A percentile compares a stretch with the other conserved stretches of the same genome.
phyloP scores from a whole-genome alignment of 768 basidiomycete species.

The Mycena galericulata region DNA sequence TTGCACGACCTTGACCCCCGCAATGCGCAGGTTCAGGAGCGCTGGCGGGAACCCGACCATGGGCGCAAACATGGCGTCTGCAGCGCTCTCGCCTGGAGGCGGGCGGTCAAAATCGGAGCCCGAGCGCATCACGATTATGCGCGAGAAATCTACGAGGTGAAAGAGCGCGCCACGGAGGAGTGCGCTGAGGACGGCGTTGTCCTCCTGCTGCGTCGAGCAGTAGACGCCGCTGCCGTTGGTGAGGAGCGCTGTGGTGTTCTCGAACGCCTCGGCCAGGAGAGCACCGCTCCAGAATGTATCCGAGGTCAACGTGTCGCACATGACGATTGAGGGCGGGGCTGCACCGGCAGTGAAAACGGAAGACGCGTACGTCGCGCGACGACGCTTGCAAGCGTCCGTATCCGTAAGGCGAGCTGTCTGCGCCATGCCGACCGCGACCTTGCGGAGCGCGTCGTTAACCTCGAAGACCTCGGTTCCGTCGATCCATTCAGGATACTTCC shows the following conservation, averaged over 20 bases:
- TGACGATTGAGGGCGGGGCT: constrained; percentile 41
- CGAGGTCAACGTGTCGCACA: constrained; percentile 45
- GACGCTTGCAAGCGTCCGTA: constrained; percentile 22
- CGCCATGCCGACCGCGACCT: constrained; percentile 40
- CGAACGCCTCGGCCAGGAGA: constrained; percentile 49
- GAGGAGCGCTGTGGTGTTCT: constrained; percentile 38
- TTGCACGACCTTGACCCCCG: constrained; percentile 52
- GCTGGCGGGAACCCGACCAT: constrained; percentile 49
- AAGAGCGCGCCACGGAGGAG: constrained; percentile 49
- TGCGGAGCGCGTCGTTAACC: constrained; percentile 51
- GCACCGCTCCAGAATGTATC: constrained; percentile 48
- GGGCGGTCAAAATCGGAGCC: constrained; percentile 48
- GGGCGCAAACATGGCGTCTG: constrained; percentile 46
- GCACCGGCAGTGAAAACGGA: constrained; percentile 44
- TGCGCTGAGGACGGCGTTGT: constrained; percentile 54
- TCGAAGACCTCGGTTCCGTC: constrained; percentile 51
- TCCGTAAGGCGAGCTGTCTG: constrained; percentile 36
- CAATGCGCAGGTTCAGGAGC: constrained; percentile 50
- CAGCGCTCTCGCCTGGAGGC: constrained; percentile 35
- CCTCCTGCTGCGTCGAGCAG: constrained; percentile 53
- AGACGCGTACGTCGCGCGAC: constrained; percentile 41
- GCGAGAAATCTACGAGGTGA: constrained; percentile 50
- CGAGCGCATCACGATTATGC: constrained; percentile 54
- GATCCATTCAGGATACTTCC: constrained; percentile 28
- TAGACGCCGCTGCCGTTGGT: constrained; percentile 50